These are phyloP conservation scores for Salix caprea DNA, from an alignment of 345 rosid genomes.

Conservation along the genomic window DNA sequence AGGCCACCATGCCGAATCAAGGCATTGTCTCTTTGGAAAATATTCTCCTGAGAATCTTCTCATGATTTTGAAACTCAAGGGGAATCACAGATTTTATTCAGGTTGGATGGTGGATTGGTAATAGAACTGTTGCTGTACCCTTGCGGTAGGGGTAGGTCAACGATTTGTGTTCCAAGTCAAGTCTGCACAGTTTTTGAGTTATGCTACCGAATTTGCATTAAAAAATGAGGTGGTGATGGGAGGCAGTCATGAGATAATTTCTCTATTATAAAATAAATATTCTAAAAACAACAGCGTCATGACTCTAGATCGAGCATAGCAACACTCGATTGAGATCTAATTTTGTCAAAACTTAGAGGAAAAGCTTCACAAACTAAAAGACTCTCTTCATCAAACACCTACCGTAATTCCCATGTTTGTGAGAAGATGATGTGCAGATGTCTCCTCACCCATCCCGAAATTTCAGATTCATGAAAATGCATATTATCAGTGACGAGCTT, in stretches of 20 bases:
- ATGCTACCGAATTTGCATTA: background rate
- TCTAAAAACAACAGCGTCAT: background rate
- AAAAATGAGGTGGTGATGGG: background rate
- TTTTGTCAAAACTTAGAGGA: background rate
- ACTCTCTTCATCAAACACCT: conserved; percentile 16
- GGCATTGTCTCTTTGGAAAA: conserved; percentile 62
- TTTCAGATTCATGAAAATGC: background rate
- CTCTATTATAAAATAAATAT: background rate
- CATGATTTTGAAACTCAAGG: conserved; percentile 66
- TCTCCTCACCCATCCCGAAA: conserved; percentile 88
- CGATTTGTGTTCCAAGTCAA: conserved; percentile 86
- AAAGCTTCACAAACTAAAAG: background rate
- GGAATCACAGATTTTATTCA: conserved; percentile 85
- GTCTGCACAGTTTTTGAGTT: background rate
- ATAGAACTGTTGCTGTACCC: conserved; percentile 92
- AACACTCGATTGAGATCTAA: background rate
- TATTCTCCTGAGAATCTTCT: conserved; percentile 46
- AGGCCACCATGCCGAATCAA: conserved; percentile 49
- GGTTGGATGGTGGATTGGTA: conserved; percentile 69
- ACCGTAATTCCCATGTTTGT: conserved; percentile 92
- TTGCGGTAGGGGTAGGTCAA: conserved; percentile 75
- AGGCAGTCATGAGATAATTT: background rate
- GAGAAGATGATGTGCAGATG: conserved; percentile 70
- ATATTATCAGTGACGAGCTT: background rate
- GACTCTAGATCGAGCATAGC: background rate